Percentiles rank a stretch among this genome's conserved stretches.
Conservation (phyloP, 345 rosid genomes). For the Excoecaria cochinchinensis region DNA sequence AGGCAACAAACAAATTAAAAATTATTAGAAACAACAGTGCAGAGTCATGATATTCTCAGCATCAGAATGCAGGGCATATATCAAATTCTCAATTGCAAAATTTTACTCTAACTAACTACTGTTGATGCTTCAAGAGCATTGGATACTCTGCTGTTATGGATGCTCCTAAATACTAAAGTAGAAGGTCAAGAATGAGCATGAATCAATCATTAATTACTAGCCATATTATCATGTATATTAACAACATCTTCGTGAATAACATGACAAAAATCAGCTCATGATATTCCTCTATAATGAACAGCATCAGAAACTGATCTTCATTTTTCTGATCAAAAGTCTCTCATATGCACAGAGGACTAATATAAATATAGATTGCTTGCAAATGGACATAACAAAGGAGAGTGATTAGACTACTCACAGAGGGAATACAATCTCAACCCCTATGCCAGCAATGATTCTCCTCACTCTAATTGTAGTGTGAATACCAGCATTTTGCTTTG, state of each 20-base stretch:
- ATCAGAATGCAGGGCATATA: neutral
- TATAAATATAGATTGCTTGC: neutral
- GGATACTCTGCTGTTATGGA: neutral
- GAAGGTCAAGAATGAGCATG: neutral
- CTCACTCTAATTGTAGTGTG: constrained; percentile 80
- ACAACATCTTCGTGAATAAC: neutral
- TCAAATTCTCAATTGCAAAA: neutral
- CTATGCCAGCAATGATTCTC: constrained; percentile 78
- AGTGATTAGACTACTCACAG: constrained; percentile 38
- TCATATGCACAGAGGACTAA: neutral
- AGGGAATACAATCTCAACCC: constrained; percentile 83
- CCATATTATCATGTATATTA: neutral
- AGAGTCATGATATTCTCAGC: neutral
- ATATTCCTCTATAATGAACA: neutral
- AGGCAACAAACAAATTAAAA: neutral
- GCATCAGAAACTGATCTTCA: neutral
- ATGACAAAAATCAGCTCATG: neutral
- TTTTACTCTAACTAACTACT: neutral
- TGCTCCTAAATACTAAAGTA: neutral
- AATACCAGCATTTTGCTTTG: constrained; percentile 86
- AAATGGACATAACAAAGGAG: neutral
- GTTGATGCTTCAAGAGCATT: neutral
- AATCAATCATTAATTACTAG: neutral
- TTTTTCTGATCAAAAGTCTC: neutral
- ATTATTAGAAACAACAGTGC: neutral